Conservation (phyloP, 345 rosid species). For the Gossypium bickii region DNA sequence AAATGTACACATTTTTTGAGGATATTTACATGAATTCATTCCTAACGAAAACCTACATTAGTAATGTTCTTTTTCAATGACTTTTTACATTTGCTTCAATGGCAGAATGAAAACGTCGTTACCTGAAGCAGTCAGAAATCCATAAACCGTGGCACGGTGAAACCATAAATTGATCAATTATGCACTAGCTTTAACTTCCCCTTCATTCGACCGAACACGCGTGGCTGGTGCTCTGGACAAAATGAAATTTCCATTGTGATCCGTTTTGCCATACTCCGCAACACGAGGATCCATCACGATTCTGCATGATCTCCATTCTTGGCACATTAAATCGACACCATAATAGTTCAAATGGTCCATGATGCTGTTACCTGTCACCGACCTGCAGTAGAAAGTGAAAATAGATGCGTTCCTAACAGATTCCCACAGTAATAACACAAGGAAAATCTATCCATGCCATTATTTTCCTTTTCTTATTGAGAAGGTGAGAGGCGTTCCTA, state of each 20-base stretch:
- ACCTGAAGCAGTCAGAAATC: background rate
- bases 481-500: background rate
- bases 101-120: background rate
- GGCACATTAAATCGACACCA: conserved; percentile 58
- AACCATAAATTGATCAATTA: background rate
- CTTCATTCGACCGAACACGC: conserved; percentile 12
- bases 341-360: conserved; percentile 68
- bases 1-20: conserved; percentile 7
- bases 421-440: background rate
- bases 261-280: conserved; percentile 41
- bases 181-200: conserved; percentile 10
- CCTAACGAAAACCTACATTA: background rate
- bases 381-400: conserved; percentile 40
- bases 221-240: conserved; percentile 40
- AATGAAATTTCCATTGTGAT: conserved; percentile 56
- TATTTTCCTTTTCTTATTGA: conserved; percentile 3
- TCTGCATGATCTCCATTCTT: conserved; percentile 57
- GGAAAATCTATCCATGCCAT: conserved; percentile 2
- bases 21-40: conserved; percentile 9
- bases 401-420: background rate
- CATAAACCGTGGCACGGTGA: background rate
- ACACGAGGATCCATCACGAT: conserved; percentile 54
- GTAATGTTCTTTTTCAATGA: background rate
- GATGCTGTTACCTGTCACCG: conserved; percentile 71
- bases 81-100: conserved; percentile 2